These are phyloP conservation scores for Chionographis japonica DNA, from an alignment of 106 monocot species.

Conservation along the genomic window DNA sequence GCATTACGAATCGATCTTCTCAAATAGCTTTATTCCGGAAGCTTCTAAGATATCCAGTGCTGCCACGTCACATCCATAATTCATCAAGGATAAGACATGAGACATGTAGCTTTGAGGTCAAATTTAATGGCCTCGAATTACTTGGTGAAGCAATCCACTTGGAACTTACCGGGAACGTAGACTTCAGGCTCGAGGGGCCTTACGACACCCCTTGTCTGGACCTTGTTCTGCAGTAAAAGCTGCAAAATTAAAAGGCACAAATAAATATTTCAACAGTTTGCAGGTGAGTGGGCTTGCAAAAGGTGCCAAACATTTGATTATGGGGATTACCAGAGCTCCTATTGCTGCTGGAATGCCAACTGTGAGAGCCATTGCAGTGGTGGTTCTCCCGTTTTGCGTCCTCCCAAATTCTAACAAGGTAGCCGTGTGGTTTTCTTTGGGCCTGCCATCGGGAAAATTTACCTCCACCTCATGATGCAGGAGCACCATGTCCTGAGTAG, in stretches of 20 bases:
- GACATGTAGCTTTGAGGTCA: too few species aligned
- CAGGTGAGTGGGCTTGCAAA: neutral
- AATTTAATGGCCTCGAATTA: neutral
- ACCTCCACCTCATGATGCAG: conserved; percentile 90
- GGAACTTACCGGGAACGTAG: conserved; percentile 65
- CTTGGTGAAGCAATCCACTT: neutral
- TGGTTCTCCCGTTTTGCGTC: conserved; percentile 55
- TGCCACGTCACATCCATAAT: conserved; percentile 22
- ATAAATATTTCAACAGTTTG: neutral
- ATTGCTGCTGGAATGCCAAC: conserved; percentile 93
- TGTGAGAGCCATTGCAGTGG: conserved; percentile 86
- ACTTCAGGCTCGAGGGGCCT: conserved; percentile 85
- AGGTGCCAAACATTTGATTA: neutral
- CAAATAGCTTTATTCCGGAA: conserved; percentile 61
- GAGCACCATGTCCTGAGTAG: conserved; percentile 85
- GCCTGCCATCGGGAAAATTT: conserved; percentile 60
- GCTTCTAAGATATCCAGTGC: conserved; percentile 83
- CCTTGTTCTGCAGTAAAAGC: conserved; percentile 72
- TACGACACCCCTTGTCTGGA: conserved; percentile 64
- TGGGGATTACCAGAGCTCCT: conserved; percentile 64
- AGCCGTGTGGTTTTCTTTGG: conserved; percentile 57
- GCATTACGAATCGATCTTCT: conserved; percentile 59
- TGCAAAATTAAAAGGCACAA: conserved; percentile 18
- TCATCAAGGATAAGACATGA: neutral
- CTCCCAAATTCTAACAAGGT: conserved; percentile 84